Evolutionary conservation across 768 basidiomycete species (phyloP), one percentile per base, ranked within the genome.

Genomic region (Lactifluus volemus): DNA sequence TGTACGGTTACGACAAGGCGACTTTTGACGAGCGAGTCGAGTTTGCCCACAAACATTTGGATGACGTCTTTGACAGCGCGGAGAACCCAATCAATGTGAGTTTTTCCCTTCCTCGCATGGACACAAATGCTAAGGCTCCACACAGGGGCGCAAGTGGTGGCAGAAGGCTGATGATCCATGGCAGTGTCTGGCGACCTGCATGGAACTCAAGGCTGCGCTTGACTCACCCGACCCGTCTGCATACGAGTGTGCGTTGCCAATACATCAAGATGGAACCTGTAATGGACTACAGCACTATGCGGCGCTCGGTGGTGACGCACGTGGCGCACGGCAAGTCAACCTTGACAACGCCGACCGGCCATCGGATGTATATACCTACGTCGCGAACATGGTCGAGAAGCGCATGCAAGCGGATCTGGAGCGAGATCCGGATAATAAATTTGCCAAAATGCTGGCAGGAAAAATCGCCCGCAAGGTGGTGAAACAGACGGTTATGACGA

Each of bases 401-500:
- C 71, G 78, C 50, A 77, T 97, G 38, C 73, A 73, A 47, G 73
- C 74, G 66, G 89, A 92, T 60, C 76, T 79, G 5, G 63, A 58
- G 51, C 50, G 34, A 19, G 74, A 71, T 60, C 73, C 74, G 8
- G 71, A 80, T 10, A 59, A 75, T 25, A 70, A 75, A 56, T 73
- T 76, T 57, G 96, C 93, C 0, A 63, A 73, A 52, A 65, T 89
- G 65, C 77, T 96, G 30, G 56, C 77, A 45, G 92, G 90, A 36
- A 92, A 91, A 72, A 79, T 99, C 34, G 79, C 91, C 19, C 76
- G 97, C 25, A 98, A 99, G 73, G 87, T 97, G 17, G 96, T 99
- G 67, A 99, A 99, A 78, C 96, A 98, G 77, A 98, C 97, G 25
- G 92, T 98, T 65, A 99, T 99, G 97, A 99, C 96, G 0, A 98